These are phyloP conservation scores for Syzygium syzygioides DNA, from an alignment of 441 rosid species.

Conservation along the genomic window DNA sequence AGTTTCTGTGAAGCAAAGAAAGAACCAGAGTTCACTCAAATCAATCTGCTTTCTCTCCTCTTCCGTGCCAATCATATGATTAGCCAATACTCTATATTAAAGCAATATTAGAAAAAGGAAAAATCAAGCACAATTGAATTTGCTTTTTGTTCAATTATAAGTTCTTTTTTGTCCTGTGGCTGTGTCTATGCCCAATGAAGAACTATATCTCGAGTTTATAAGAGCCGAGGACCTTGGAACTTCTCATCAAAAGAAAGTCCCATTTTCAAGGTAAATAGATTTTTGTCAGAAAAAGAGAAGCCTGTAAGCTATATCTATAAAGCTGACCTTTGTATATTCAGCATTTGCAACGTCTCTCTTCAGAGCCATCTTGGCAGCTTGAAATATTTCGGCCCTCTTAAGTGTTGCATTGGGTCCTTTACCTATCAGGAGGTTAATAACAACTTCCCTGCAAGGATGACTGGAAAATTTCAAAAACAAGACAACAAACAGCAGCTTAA, in stretches of 20 bases:
- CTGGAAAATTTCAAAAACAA: not conserved
- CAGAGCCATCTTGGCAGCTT: conserved; percentile 39
- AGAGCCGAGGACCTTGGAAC: not conserved
- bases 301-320: not conserved
- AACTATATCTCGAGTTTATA: not conserved
- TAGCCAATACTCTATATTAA: not conserved
- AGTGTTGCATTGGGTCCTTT: conserved; percentile 47
- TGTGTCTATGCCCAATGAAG: not conserved
- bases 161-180: not conserved
- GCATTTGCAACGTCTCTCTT: conserved; percentile 31
- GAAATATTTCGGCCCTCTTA: conserved; percentile 61
- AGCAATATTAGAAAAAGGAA: not conserved
- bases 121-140: not conserved
- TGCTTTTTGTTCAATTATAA: not conserved
- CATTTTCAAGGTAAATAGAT: not conserved
- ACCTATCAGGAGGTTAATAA: conserved; percentile 46
- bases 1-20: not conserved
- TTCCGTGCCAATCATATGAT: not conserved
- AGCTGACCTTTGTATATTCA: conserved; percentile 62
- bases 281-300: not conserved
- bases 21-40: not conserved
- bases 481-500: not conserved
- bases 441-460: conserved; percentile 44
- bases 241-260: not conserved
- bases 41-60: not conserved